These are phyloP conservation scores for Luffa acutangula DNA, from an alignment of 306 rosid genomes.

Conservation along the genomic window DNA sequence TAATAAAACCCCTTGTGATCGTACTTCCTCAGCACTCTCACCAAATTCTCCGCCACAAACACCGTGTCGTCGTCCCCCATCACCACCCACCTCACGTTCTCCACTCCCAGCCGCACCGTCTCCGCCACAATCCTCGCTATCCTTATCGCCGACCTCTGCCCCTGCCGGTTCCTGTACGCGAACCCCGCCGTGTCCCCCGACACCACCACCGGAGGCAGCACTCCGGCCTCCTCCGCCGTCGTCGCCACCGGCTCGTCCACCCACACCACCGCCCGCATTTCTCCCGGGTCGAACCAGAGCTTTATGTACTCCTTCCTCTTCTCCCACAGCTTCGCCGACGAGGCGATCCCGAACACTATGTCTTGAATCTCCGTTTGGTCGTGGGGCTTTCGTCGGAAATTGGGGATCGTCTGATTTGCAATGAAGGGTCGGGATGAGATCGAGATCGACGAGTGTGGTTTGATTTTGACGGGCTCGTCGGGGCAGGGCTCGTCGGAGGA, in stretches of 20 bases:
- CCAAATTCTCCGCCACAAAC: slow-evolving; percentile 63
- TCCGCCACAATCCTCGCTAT: slow-evolving; percentile 83
- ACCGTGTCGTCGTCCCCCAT: slow-evolving; percentile 99
- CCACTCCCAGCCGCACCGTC: slow-evolving; percentile 54
- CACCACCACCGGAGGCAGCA: slow-evolving; percentile 40
- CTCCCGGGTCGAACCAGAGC: slow-evolving; percentile 56
- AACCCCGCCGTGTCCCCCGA: slow-evolving; percentile 56
- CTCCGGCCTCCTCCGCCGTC: slow-evolving; percentile 3
- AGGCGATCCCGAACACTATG: slow-evolving; percentile 84
- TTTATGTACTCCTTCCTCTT: slow-evolving; percentile 70
- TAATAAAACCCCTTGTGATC: slow-evolving; percentile 69
- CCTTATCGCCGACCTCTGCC: slow-evolving; percentile 78
- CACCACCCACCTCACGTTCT: slow-evolving; percentile 77
- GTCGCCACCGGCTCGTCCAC: slow-evolving; percentile 33
- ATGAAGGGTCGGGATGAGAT: background rate
- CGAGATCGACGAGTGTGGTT: slow-evolving; percentile 9
- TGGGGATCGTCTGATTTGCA: background rate
- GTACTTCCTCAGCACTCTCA: slow-evolving; percentile 54
- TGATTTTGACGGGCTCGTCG: background rate
- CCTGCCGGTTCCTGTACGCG: slow-evolving; percentile 49
- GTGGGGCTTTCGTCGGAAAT: background rate
- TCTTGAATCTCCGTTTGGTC: slow-evolving; percentile 39
- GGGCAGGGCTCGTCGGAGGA: slow-evolving; percentile 43
- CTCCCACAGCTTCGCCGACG: slow-evolving; percentile 76
- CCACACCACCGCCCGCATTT: slow-evolving; percentile 84